Percentiles rank a stretch among this genome's conserved stretches.
Evolutionary conservation across 78 protist species (phyloP).

Genomic region (Dictyostelium capitatum): DNA sequence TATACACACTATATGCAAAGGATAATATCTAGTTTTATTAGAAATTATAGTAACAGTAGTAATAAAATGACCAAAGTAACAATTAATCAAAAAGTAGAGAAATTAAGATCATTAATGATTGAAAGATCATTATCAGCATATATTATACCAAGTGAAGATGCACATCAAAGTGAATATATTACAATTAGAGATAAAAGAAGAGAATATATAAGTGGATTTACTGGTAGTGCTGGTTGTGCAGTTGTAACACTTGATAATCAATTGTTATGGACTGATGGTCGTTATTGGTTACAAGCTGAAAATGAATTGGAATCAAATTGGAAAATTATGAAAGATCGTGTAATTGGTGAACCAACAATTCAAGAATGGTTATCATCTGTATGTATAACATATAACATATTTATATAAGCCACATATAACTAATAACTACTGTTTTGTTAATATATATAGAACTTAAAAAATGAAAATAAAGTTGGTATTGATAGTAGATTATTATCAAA

Average conservation of each 20-base stretch:
- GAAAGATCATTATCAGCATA: conserved; percentile 46
- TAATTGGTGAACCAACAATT: conserved; percentile 50
- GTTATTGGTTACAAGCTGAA: conserved; percentile 92
- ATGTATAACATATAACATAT: not conserved
- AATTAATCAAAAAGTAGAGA: conserved; percentile 25
- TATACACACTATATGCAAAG: not conserved
- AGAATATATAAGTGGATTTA: conserved; percentile 89
- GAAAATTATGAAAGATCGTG: conserved; percentile 88
- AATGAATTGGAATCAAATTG: conserved; percentile 85
- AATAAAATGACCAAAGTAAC: conserved; percentile 19
- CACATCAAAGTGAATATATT: conserved; percentile 93
- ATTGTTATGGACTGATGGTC: conserved; percentile 96
- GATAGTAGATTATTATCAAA: conserved; percentile 77
- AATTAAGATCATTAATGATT: conserved; percentile 42
- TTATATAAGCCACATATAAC: not conserved
- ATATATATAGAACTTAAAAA: not conserved
- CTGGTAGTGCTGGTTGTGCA: conserved; percentile 93
- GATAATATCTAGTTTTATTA: not conserved
- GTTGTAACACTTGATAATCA: conserved; percentile 74
- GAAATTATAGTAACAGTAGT: not conserved
- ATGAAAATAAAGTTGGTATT: conserved; percentile 60
- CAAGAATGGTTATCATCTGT: conserved; percentile 74
- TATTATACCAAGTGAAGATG: conserved; percentile 86
- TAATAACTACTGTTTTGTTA: not conserved
- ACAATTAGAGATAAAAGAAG: conserved; percentile 82